These are phyloP conservation scores for Gloeopeniophorella convolvens DNA, from an alignment of 768 basidiomycete species.

Conservation along the genomic window DNA sequence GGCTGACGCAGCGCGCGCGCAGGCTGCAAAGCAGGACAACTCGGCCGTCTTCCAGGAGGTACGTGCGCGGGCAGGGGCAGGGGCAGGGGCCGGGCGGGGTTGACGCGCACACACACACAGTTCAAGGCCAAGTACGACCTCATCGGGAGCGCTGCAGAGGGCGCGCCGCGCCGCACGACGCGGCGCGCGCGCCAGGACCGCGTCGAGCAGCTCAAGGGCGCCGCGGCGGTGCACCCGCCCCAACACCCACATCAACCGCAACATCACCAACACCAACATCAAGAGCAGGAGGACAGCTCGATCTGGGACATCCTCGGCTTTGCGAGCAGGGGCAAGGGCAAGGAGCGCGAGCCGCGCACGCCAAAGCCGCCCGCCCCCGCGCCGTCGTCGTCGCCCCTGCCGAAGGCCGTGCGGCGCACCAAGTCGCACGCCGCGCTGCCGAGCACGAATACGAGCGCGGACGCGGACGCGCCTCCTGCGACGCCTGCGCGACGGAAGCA, in stretches of 20 bases:
- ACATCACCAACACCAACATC: conserved; percentile 12
- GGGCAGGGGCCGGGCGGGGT: too few species aligned
- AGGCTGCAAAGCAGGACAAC: conserved; percentile 71
- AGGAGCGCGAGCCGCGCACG: conserved; percentile 19
- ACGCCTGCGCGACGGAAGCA: background rate
- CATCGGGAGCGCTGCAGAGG: conserved; percentile 41
- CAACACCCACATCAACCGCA: conserved; percentile 7
- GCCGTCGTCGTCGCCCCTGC: too few species aligned
- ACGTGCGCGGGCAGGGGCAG: conserved; percentile 21
- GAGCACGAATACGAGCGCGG: too few species aligned
- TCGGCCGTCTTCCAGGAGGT: conserved; percentile 72
- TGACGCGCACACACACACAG: conserved; percentile 28
- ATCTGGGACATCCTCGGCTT: conserved; percentile 29
- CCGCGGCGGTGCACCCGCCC: conserved; percentile 24
- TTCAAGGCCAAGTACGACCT: conserved; percentile 61
- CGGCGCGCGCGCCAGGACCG: conserved; percentile 53
- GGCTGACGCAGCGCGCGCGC: background rate
- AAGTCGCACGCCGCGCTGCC: too few species aligned
- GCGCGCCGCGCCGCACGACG: conserved; percentile 48
- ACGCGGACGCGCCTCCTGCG: conserved; percentile 4
- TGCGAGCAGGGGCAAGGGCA: conserved; percentile 29
- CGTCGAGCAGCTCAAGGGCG: conserved; percentile 36
- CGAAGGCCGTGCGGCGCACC: conserved; percentile 2
- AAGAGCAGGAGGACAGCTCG: conserved; percentile 23
- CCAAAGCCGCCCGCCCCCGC: too few species aligned